These are phyloP conservation scores for Eucalyptus leucophloia DNA, from an alignment of 345 rosid genomes.

Conservation along the genomic window DNA sequence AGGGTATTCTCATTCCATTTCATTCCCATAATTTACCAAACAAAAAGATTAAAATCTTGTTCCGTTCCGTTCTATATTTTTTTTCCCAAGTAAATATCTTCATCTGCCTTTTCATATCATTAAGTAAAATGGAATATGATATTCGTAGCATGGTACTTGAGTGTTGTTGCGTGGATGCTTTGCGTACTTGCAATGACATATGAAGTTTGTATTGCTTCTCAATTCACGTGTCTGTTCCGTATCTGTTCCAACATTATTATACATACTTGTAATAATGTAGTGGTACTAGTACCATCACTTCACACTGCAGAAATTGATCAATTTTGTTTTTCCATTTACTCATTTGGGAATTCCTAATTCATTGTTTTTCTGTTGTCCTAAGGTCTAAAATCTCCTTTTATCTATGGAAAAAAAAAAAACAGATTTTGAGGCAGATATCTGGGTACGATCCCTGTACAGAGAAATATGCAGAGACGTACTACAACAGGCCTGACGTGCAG, in stretches of 20 bases:
- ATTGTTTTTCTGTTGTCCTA: background rate
- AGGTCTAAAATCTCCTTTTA: background rate
- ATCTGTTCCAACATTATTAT: background rate
- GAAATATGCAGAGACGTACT: constrained; percentile 87
- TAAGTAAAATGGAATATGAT: background rate
- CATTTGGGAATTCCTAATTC: background rate
- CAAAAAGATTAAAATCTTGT: too few relatives aligned
- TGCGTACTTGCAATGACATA: background rate
- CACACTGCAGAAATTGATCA: background rate
- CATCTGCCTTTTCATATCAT: background rate
- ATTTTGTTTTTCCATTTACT: background rate
- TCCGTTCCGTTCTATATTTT: background rate
- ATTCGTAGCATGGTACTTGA: background rate
- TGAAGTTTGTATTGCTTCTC: background rate
- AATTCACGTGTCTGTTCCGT: background rate
- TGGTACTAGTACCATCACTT: background rate
- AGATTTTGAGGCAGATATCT: constrained; percentile 43
- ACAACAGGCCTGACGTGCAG: constrained; percentile 88
- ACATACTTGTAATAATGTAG: background rate
- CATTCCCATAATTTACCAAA: too few relatives aligned
- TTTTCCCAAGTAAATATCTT: too few relatives aligned
- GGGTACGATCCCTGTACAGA: constrained; percentile 99
- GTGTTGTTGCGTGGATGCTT: background rate
- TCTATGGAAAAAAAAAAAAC: background rate
- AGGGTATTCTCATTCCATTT: too few relatives aligned